These are phyloP conservation scores for Dendrobium huoshanense DNA, from an alignment of 106 monocot genomes.

Conservation along the genomic window DNA sequence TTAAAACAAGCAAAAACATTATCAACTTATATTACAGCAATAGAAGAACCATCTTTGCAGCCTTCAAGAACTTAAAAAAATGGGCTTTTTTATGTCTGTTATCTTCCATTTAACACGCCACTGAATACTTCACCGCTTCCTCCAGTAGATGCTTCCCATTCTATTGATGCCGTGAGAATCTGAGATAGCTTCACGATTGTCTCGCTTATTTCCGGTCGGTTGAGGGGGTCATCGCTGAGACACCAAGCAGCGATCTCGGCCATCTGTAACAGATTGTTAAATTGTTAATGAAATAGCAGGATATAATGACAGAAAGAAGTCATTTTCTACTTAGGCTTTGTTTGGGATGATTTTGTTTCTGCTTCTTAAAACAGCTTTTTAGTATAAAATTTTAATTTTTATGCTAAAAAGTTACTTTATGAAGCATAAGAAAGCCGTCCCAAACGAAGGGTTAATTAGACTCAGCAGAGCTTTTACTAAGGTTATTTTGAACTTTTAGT, in stretches of 20 bases:
- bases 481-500: not conserved
- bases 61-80: too few species aligned
- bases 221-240: conserved; percentile 27
- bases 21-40: too few species aligned
- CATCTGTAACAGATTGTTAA: conserved; percentile 19
- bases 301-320: not conserved
- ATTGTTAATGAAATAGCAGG: not conserved
- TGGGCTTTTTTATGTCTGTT: not conserved
- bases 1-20: too few species aligned
- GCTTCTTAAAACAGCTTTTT: too few species aligned
- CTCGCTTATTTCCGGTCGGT: conserved; percentile 48
- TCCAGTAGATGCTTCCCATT: conserved; percentile 51
- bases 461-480: too few species aligned
- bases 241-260: conserved; percentile 39
- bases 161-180: conserved; percentile 33
- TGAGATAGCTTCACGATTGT: conserved; percentile 29
- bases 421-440: too few species aligned
- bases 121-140: conserved; percentile 41
- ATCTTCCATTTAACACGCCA: conserved; percentile 34
- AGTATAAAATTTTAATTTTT: too few species aligned
- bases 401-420: too few species aligned
- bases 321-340: not conserved
- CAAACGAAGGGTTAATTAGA: too few species aligned
- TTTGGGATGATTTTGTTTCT: too few species aligned
- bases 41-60: too few species aligned